Conservation (phyloP, 768 basidiomycete species). For the Suillus paluster region DNA sequence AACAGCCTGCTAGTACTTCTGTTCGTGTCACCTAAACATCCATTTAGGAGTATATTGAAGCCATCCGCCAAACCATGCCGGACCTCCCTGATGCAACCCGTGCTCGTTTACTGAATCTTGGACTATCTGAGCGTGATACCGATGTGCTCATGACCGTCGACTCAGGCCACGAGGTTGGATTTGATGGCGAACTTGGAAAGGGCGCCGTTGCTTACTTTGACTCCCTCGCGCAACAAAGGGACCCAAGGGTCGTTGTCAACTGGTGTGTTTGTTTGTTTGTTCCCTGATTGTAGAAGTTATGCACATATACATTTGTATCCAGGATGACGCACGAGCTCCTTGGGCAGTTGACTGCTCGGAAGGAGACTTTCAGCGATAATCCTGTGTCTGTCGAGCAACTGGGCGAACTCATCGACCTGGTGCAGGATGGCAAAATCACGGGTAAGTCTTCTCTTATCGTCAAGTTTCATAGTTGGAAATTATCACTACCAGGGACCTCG, state of each 20-base stretch:
- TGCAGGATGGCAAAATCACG: conserved; percentile 68
- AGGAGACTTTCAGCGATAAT: conserved; percentile 60
- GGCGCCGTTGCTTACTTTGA: conserved; percentile 86
- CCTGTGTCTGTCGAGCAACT: conserved; percentile 66
- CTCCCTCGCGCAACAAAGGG: conserved; percentile 52
- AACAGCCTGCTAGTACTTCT: conserved; percentile 18
- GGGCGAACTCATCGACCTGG: conserved; percentile 77
- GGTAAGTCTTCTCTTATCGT: conserved; percentile 43
- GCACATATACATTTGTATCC: background rate
- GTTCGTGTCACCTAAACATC: background rate
- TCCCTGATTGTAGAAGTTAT: background rate
- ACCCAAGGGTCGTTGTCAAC: conserved; percentile 78
- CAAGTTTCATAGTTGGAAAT: background rate
- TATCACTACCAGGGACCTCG: conserved; percentile 61
- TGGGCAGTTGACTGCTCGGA: conserved; percentile 70
- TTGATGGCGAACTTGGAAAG: conserved; percentile 55
- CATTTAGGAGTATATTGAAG: conserved; percentile 64
- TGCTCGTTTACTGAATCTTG: conserved; percentile 56
- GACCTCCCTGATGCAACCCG: conserved; percentile 74
- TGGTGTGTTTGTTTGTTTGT: conserved; percentile 66
- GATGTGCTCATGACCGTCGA: conserved; percentile 81
- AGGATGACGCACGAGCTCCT: conserved; percentile 92
- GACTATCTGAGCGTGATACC: conserved; percentile 65
- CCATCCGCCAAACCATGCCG: conserved; percentile 61
- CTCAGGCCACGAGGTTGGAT: conserved; percentile 60